Base-by-base conservation (phyloP, 768 basidiomycete genomes). In the Cyclocybe aegerita region DNA sequence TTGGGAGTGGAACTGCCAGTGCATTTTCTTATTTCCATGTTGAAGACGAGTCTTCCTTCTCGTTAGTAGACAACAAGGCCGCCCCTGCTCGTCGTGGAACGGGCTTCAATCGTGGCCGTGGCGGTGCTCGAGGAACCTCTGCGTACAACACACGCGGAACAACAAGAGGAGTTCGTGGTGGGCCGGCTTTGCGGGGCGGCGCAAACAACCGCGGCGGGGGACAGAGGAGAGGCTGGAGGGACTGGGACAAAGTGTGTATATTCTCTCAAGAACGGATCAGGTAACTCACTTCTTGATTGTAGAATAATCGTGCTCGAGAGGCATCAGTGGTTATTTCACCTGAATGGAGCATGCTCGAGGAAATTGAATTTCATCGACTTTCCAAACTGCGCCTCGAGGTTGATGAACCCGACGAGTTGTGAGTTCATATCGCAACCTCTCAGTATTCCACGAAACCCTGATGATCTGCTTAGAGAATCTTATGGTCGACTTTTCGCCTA, bases 1-100 rank as follows among this genome's bases (percentile, higher is more conserved):
- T 92, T 64, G 94, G 93, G 34, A 94, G 93, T 49, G 90, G 89
- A 15, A 85, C 88, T 44, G 86, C 91, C 9, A 95, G 85, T 60
- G 92, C 93, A 10, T 98, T 98, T 64, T 91, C 93, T 6, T 97
- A 96, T 70, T 94, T 94, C 77, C 95, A 98, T 70, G 95, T 90
- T 50, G 97, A 98, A 70, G 97, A 99, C 63, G 97, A 99, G 71
- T 88, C 93, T 5, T 88, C 86, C 43, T 99, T 99, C 79, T 95
- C 93, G 15, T 78, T 99, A 43, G 97, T 99, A 42, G 95, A 98
- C 64, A 93, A 86, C 67, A 95, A 92, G 71, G 64, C 83, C 39
- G 74, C 82, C 36, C 74, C 83, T 39, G 78, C 84, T 32, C 83
- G 90, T 57, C 80, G 88, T 39, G 89, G 90, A n/a, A 78, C 80